These are phyloP conservation scores for Sutorius australiensis DNA, from an alignment of 768 basidiomycete genomes.

Conservation along the genomic window DNA sequence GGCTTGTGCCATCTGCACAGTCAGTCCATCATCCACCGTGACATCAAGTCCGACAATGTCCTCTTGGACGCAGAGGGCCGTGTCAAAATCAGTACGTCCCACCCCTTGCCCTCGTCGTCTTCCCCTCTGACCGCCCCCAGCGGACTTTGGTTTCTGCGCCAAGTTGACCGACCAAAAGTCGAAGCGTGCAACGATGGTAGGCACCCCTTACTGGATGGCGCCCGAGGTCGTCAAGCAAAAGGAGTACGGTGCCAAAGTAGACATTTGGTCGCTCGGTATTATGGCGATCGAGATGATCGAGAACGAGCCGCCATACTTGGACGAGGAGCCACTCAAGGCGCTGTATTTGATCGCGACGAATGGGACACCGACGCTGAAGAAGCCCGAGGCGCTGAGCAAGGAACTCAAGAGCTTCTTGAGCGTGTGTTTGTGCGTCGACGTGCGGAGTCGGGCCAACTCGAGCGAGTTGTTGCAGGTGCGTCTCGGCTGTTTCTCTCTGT, in stretches of 20 bases:
- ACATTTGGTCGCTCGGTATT: constrained; percentile 95
- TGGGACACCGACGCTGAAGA: constrained; percentile 96
- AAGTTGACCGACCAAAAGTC: constrained; percentile 96
- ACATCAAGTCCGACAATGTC: constrained; percentile 97
- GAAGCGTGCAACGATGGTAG: constrained; percentile 97
- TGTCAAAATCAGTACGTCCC: constrained; percentile 91
- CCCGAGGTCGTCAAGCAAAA: constrained; percentile 98
- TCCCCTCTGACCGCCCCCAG: constrained; percentile 39
- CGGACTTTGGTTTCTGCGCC: constrained; percentile 96
- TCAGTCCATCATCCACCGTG: constrained; percentile 93
- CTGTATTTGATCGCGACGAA: constrained; percentile 96
- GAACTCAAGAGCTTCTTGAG: constrained; percentile 96
- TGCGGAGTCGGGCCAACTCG: constrained; percentile 87
- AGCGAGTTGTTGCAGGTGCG: constrained; percentile 75
- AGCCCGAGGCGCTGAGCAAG: constrained; percentile 84
- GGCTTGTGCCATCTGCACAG: constrained; percentile 90
- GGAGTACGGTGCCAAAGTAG: constrained; percentile 94
- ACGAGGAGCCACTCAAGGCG: constrained; percentile 93
- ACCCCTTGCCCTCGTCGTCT: background rate
- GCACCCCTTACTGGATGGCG: constrained; percentile 98
- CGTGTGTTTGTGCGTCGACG: constrained; percentile 98
- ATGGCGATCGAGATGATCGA: constrained; percentile 99
- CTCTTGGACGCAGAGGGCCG: constrained; percentile 87
- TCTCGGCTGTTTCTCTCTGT: no score
- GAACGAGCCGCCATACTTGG: constrained; percentile 93